Base-by-base conservation (phyloP, 371 early-diverging fungal genomes). In the Umbelopsis sp. region DNA sequence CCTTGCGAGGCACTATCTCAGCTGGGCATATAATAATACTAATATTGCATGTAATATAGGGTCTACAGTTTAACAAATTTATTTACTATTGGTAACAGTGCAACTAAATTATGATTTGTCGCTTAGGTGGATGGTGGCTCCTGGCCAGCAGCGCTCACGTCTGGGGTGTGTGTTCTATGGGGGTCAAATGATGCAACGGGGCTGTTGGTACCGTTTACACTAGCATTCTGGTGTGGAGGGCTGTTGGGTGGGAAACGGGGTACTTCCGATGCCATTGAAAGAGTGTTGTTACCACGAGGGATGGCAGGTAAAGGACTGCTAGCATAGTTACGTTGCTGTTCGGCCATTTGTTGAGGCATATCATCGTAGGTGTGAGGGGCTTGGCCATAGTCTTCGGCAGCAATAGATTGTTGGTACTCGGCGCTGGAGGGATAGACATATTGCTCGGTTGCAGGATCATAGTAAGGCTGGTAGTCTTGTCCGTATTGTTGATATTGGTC, bases 361-460 rank as follows among this genome's bases (percentile, higher is more conserved):
- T 57, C 57, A 7, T 57, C 57, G 18, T 57, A 57, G 6, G 57
- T 16, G 35, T 57, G 22, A 18, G 57, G 57, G 14, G 57, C 18
- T 12, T 57, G 57, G 18, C 16, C 32, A 16, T 2, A 48, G 20
- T 18, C 20, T 12, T 18, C 20, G 7, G 48, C 16, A 48, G 18
- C n/a, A 4, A 16, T 7, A 1, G 48, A 6, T 48, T 10, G 48
- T 7, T 48, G 14, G n/a, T 48, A 20, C 6, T 16, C 48, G 14
- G 16, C 20, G 20, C 7, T 48, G 5, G 57, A 11, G 32, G 57
- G 57, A 6, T 57, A 57, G 6, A 57, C 57, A 35, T 57, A 57
- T 57, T 57, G 57, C 35, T 35, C 57, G 16, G 37, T 57, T 57
- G 22, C 35, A 14, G 57, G 57, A 35, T 57, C 57, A 29, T 32